These are phyloP conservation scores for Crithidia fasciculata DNA, from an alignment of 208 protist species.

Conservation along the genomic window DNA sequence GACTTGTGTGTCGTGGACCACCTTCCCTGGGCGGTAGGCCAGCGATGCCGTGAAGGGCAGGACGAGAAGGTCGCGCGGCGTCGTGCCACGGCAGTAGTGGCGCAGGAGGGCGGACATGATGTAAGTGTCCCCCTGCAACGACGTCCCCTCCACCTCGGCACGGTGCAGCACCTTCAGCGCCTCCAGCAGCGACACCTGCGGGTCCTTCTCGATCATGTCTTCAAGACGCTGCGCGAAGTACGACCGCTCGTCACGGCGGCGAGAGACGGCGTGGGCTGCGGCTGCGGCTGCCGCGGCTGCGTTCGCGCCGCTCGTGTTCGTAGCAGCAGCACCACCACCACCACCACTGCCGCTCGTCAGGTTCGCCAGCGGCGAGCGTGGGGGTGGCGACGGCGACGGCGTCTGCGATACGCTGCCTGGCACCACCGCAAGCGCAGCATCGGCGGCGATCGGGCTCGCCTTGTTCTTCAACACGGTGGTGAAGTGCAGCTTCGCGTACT, in stretches of 20 bases:
- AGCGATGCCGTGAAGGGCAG: constrained; percentile 51
- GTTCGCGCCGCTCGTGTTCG: neutral
- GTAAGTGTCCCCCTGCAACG: constrained; percentile 67
- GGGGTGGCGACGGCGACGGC: constrained; percentile 22
- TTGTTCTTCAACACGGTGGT: constrained; percentile 40
- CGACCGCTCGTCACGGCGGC: constrained; percentile 59
- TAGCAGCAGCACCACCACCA: neutral
- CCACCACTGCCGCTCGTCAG: neutral
- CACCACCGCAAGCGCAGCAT: neutral
- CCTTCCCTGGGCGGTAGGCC: constrained; percentile 45
- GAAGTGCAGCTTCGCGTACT: constrained; percentile 80
- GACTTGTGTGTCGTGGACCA: constrained; percentile 13
- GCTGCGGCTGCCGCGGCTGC: constrained; percentile 8
- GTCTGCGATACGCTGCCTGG: constrained; percentile 15
- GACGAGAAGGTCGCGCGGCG: constrained; percentile 46
- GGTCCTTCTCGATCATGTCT: constrained; percentile 48
- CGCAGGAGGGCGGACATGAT: constrained; percentile 64
- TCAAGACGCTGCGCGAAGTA: constrained; percentile 80
- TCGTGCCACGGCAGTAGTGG: constrained; percentile 74
- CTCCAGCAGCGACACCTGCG: constrained; percentile 54
- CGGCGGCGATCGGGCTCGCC: constrained; percentile 1
- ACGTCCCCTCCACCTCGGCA: constrained; percentile 83
- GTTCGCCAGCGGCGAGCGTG: constrained; percentile 20
- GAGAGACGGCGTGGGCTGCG: constrained; percentile 27
- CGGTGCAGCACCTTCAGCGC: constrained; percentile 81